phyloP scores from a whole-genome alignment of 768 basidiomycete genomes.

The Mycena sanguinolenta region DNA sequence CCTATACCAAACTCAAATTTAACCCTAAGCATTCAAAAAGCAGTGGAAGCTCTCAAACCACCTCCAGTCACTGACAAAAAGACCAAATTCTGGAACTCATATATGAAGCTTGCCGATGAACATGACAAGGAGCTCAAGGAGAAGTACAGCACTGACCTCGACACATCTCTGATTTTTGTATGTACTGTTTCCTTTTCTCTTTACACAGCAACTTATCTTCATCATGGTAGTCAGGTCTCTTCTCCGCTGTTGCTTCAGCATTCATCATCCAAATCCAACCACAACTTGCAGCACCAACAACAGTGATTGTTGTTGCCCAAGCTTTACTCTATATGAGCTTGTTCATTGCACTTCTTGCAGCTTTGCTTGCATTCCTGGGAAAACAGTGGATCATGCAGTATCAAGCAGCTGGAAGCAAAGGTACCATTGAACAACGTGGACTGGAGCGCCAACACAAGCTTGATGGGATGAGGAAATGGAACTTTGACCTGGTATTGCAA shows the following conservation, averaged over 20 bases:
- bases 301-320: neutral
- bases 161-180: no score
- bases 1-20: no score
- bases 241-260: conserved; percentile 13
- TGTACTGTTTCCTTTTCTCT: no score
- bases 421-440: neutral
- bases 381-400: conserved; percentile 19
- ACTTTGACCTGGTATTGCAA: conserved; percentile 10
- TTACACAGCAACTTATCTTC: no score
- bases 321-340: conserved; percentile 18
- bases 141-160: no score
- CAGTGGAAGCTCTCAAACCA: neutral
- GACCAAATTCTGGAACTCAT: conserved; percentile 5
- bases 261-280: no score
- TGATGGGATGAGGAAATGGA: conserved; percentile 12
- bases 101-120: no score
- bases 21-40: neutral
- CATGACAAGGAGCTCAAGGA: no score
- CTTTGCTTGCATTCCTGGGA: conserved; percentile 6
- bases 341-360: neutral
- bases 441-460: conserved; percentile 6
- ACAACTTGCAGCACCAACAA: neutral
- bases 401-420: neutral
- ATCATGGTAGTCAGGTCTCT: conserved; percentile 21
- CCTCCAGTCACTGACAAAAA: neutral